A percentile compares a stretch with the other conserved stretches of the same genome.
Evolutionary conservation across 768 basidiomycete genomes (phyloP).

Genomic region (Termitomyces sp.): DNA sequence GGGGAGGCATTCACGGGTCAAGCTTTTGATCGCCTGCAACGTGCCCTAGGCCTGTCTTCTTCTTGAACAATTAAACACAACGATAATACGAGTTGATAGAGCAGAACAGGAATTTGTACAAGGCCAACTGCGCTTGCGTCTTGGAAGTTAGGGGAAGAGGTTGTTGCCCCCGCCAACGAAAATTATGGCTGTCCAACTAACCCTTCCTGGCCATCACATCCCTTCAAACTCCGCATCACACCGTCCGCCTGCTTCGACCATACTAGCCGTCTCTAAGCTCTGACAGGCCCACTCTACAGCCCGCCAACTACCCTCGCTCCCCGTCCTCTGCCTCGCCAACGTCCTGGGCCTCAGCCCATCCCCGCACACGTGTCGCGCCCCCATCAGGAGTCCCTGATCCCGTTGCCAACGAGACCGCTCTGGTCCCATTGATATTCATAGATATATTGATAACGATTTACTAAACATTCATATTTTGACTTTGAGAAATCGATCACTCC

Average conservation of each 20-base stretch:
- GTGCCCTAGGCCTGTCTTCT: slow-evolving; percentile 48
- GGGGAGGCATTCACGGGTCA: slow-evolving; percentile 49
- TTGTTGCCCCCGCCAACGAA: slow-evolving; percentile 8
- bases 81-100: slow-evolving; percentile 10
- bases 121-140: neutral
- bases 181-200: slow-evolving; percentile 16
- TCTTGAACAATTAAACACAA: slow-evolving; percentile 33
- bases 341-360: neutral
- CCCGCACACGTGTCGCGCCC: slow-evolving; percentile 5
- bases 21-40: slow-evolving; percentile 75
- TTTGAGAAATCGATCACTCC: neutral
- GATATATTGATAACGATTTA: slow-evolving; percentile 15
- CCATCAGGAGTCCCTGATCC: slow-evolving; percentile 8
- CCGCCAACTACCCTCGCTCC: neutral
- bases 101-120: neutral
- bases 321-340: neutral
- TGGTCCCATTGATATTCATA: slow-evolving; percentile 3
- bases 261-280: neutral
- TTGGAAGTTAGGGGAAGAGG: slow-evolving; percentile 2
- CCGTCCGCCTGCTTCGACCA: neutral
- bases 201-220: slow-evolving; percentile 19
- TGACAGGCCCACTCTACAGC: neutral
- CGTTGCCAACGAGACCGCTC: slow-evolving; percentile 11
- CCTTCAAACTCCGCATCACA: slow-evolving; percentile 26
- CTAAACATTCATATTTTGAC: slow-evolving; percentile 5